Evolutionary conservation across 73 alveolate genomes (phyloP), one percentile per base, ranked within the genome.

Genomic region (Paramecium sonneborni): DNA sequence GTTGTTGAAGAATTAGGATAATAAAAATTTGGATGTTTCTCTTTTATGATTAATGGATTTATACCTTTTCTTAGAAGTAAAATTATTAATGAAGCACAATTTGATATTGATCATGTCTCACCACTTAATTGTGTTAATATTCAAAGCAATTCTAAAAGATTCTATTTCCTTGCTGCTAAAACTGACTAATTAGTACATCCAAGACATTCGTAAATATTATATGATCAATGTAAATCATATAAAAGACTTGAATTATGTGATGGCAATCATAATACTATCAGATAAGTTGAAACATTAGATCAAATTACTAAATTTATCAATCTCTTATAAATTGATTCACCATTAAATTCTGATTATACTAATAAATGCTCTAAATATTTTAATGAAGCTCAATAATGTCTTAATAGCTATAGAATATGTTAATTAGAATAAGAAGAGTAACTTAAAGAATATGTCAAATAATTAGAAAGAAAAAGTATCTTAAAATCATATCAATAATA

Each of bases 1-100:
- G 92, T 96, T n/a, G 97, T 97, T 0, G 95, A 95, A 82, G 99
- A 97, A 68, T 86, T 97, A 85, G 98, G 95, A 18, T 82, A 43
- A 24, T 92, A 95, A 85, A 91, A 96, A 68, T 89, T 94, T 62
- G 95, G 95, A n/a, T 86, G 95, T 57, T 97, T 97, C 20, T 85
- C 92, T 38, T 92, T 96, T 76, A 37, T 96, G 20, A 85, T 94
- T 6, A 92, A 93, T 46, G 96, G 93, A 14, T 96, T 96, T 21
- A 86, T 96, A 48, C 92, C 94, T 38, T 92, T 96, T 67, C 95
- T 97, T 4, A 92, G 96, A 76, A 89, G 94, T 67, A 96, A 98
- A n/a, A 94, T 97, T 23, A 93, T 95, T 46, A 92, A 93, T 24
- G 94, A 94, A 70, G 98, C 97, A 79, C 92, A 95, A 57, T 97